phyloP scores from a whole-genome alignment of 2,329 filamentous ascomycete genomes.

The Talaromyces atroroseus region DNA sequence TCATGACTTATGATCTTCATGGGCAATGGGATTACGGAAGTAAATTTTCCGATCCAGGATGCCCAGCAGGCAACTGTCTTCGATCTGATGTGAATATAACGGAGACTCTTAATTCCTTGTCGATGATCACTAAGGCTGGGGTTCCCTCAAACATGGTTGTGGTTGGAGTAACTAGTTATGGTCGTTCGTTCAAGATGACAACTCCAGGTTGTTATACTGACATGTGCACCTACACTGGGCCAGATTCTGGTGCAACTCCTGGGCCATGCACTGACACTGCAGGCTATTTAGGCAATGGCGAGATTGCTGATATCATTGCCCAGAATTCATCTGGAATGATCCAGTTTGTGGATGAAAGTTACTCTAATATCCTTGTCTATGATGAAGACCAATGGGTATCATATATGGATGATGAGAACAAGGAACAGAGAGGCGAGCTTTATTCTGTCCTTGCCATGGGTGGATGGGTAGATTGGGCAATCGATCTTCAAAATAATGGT shows the following conservation, averaged over 20 bases:
- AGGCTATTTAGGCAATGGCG: constrained; percentile 29
- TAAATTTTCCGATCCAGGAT: constrained; percentile 21
- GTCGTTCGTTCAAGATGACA: constrained; percentile 29
- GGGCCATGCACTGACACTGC: constrained; percentile 33
- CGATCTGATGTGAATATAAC: constrained; percentile 37
- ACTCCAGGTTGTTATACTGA: constrained; percentile 24
- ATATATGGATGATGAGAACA: no score
- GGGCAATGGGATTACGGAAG: constrained; percentile 26
- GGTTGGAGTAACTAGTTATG: constrained; percentile 31
- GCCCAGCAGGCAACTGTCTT: constrained; percentile 26
- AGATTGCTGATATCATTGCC: background rate
- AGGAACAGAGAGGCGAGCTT: no score
- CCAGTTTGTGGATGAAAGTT: no score
- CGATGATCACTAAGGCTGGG: constrained; percentile 31
- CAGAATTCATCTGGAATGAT: no score
- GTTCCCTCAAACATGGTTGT: constrained; percentile 28
- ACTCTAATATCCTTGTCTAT: no score
- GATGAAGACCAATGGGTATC: no score
- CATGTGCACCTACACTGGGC: constrained; percentile 30
- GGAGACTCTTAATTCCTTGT: constrained; percentile 28
- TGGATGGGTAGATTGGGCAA: background rate
- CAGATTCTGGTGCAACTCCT: constrained; percentile 22
- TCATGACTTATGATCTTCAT: constrained; percentile 38
- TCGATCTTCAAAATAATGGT: background rate
- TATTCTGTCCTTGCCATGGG: no score